A percentile compares a stretch with the other conserved stretches of the same genome.
Conservation (phyloP, 306 rosid genomes). For the Datisca glomerata region DNA sequence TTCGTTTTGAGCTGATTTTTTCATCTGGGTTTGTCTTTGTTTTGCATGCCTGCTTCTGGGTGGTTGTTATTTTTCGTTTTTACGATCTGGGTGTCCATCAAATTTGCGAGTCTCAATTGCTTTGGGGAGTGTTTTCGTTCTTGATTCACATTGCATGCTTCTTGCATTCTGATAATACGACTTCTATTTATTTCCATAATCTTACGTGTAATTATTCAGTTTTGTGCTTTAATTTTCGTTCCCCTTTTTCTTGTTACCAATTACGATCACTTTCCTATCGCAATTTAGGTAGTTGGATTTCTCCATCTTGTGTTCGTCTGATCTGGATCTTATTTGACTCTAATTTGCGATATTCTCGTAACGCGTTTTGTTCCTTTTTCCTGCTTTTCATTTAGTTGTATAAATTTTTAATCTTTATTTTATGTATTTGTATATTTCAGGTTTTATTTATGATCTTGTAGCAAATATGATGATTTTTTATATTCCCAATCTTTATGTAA, state of each 20-base stretch:
- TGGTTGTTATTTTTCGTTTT: constrained; percentile 9
- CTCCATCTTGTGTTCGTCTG: background rate
- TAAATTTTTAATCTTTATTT: too few species aligned
- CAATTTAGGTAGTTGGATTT: background rate
- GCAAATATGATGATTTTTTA: too few species aligned
- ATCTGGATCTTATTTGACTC: background rate
- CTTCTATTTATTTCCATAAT: constrained; percentile 1
- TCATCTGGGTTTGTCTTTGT: constrained; percentile 16
- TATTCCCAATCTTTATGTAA: too few species aligned
- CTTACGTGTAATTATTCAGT: constrained; percentile 2
- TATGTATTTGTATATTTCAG: too few species aligned
- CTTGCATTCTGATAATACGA: background rate
- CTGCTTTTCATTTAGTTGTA: too few species aligned
- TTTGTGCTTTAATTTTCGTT: background rate
- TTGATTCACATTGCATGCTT: constrained; percentile 8
- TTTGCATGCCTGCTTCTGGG: constrained; percentile 11
- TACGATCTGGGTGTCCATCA: constrained; percentile 10
- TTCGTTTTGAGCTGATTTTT: constrained; percentile 7
- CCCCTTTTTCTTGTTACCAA: background rate
- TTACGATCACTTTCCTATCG: background rate
- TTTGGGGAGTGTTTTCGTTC: constrained; percentile 1
- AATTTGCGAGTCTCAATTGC: background rate
- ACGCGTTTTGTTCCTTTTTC: too few species aligned
- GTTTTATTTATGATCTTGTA: too few species aligned
- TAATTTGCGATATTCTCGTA: background rate